Evolutionary conservation across 1,284 basidiomycete genomes (phyloP), one percentile per base, ranked within the genome.

Genomic region (Rhodotorula mucilaginosa): DNA sequence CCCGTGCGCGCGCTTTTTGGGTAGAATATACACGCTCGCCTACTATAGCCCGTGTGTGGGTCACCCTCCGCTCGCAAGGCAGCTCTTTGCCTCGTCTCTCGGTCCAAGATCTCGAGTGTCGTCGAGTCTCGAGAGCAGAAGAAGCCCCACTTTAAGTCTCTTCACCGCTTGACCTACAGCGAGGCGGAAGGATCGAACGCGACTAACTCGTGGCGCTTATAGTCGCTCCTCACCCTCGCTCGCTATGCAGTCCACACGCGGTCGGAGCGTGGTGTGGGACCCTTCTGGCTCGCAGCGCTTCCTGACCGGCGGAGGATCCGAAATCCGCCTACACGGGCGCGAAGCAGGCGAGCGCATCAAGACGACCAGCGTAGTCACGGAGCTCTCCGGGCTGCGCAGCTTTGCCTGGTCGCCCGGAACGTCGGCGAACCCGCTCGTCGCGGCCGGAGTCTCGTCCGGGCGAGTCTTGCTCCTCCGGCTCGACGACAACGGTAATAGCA

Each of bases 321-420:
- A 78, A 57, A 62, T 78, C 1, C 70, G 77, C 6, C 58, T 77
- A 49, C 74, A 71, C 64, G 65, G 76, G 16, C 39, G 47, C 60
- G 39, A 54, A 13, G 49, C 44, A 31, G 19, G 39, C 48, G 46
- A 18, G 19, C 39, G 47, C 21, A 19, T 74, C 68, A 69, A 61
- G 26, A 70, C 76, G 2, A 54, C 74, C 10, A 66, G 58, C 34
- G 75, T 73, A 58, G 70, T 73, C 49, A 71, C 74, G 1, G 77
- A 78, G 21, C 67, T 78, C 16, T 52, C 71, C 2, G 67, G 69
- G 6, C 52, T 74, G 5, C 62, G 76, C 31, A 69, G 70, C 39
- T 74, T 78, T 52, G 76, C 76, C 15, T 77, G 76, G 76, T 74
- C 65, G 0, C 76, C 76, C 2, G 56, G 70, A 31, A 5, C n/a